Base-by-base conservation (phyloP, 805 yeast genomes). In the Starmera dryadoides region DNA sequence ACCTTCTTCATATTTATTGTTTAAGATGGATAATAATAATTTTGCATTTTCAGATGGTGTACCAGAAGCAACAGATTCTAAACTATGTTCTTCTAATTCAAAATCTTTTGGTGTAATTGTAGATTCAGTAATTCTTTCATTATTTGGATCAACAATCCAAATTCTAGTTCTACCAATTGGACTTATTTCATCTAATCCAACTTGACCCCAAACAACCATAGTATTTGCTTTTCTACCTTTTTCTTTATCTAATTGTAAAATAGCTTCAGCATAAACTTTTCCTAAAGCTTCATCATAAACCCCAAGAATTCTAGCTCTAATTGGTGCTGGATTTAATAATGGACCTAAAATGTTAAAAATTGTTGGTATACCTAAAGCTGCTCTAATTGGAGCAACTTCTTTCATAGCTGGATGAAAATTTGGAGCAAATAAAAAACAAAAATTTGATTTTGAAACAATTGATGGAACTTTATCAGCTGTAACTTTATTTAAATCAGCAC, bases 301-400 rank as follows among this genome's bases (percentile, higher is more conserved):
- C 33, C 99, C 99, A 34, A 93, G 68, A 14, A 93, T 79, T 46
- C 98, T 72, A 5, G 93, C 84, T 44, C 73, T 72, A 18, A 77
- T 64, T 2, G 88, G 88, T 8, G 86, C 86, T 3, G 99, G 99
- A 65, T 93, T 94, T 46, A 93, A 67, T 43, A 93, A 64, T 1
- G 99, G 99, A 0, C 99, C 99, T 42, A 93, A 64, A 11, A 93
- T 80, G 60, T 93, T 93, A 72, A 93, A 93, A 19, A 93, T 86
- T 1, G 98, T 83, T 2, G 98, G 98, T 10, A 91, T 74, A 1
- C 96, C 96, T 42, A 93, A 60, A 21, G 76, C 67, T 33, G 81
- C 73, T 52, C 99, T 71, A n/a, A 93, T 63, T 16, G 72, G 68
- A 1, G 89, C 95, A 8, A 91, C 93, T 39, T 71, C 69, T 32